Base-by-base conservation (phyloP, 23 red algal species). In the Gracilaria gracilis region DNA sequence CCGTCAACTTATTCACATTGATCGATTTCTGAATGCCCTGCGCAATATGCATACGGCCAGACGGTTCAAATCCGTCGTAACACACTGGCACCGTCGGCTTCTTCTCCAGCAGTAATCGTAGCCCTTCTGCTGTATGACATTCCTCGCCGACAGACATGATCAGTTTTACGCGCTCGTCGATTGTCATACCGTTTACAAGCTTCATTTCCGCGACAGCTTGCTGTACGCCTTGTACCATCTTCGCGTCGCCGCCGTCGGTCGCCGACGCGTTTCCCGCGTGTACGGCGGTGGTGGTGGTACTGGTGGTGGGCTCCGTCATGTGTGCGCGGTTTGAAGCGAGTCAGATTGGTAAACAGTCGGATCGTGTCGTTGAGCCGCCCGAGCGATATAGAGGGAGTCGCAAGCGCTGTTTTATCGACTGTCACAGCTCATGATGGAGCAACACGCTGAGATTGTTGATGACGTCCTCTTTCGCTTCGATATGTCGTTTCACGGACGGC, bases 11-110 rank as follows among this genome's bases (percentile, higher is more conserved):
- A 74, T 99, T 99, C 29, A 99, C 97, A 48, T 99, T 99, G 67
- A 99, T 86, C 12, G 90, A 78, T 73, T 99, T 99, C 49, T 90
- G 89, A 87, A 99, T 92, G 1, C 97, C 97, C 79, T 99, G 97
- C 23, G 97, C 93, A 27, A 99, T 96, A 49, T 96, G 93, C 93
- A 99, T 99, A 14, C 93, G 77, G 16, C 97, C 97, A 0, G 97
- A 99, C 49, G 97, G 97, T 85, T 99, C 97, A 67, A 99, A 99
- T 0, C 97, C 97, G 82, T 99, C 97, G 49, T 99, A 99, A 79
- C 93, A 96, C 48, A 93, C 55, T 34, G 95, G 95, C 32, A 77
- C 38, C 61, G 77, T 49, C 0, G 75, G 88, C 58, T 92, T 92
- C 33, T 92, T 92, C 65, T 72, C 79, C 46, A 92, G 79, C 58